Percentiles rank a stretch among this genome's conserved stretches.
These are phyloP conservation scores for Fonsecaea erecta DNA, from an alignment of 2,329 filamentous ascomycete species.

Conservation along the genomic window DNA sequence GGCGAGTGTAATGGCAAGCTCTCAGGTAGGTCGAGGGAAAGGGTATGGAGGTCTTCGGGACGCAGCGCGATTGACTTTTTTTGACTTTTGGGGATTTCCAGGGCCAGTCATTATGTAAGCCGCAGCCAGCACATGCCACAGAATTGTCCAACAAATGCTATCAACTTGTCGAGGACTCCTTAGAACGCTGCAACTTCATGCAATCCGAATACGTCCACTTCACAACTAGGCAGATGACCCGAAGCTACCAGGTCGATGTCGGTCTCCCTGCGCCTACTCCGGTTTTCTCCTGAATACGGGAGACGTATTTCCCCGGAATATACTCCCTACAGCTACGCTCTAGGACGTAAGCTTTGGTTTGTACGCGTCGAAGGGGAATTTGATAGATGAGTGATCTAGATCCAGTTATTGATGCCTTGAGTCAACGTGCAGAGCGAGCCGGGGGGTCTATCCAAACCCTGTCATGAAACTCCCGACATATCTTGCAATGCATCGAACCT, in stretches of 20 bases:
- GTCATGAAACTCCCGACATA: neutral
- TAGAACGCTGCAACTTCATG: too few relatives aligned
- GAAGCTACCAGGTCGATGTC: neutral
- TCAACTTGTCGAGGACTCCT: neutral
- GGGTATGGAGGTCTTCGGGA: neutral
- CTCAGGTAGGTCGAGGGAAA: neutral
- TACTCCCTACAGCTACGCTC: neutral
- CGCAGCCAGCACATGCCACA: neutral
- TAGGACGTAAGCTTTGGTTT: neutral
- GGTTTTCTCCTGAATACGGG: neutral
- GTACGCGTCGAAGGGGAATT: neutral
- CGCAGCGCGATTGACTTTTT: constrained; percentile 16
- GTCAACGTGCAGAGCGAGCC: neutral
- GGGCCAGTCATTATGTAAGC: constrained; percentile 9
- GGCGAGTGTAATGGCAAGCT: constrained; percentile 8
- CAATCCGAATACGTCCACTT: constrained; percentile 18
- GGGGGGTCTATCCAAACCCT: neutral
- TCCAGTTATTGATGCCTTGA: neutral
- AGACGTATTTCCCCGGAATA: neutral
- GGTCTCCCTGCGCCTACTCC: constrained; percentile 5
- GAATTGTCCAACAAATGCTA: neutral
- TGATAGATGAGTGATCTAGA: neutral
- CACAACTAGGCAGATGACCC: neutral
- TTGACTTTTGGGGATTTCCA: constrained; percentile 6
- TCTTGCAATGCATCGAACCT: neutral